Evolutionary conservation across 495 filamentous ascomycete species (phyloP).

Genomic region (Paragyromitra xinjiangensis): DNA sequence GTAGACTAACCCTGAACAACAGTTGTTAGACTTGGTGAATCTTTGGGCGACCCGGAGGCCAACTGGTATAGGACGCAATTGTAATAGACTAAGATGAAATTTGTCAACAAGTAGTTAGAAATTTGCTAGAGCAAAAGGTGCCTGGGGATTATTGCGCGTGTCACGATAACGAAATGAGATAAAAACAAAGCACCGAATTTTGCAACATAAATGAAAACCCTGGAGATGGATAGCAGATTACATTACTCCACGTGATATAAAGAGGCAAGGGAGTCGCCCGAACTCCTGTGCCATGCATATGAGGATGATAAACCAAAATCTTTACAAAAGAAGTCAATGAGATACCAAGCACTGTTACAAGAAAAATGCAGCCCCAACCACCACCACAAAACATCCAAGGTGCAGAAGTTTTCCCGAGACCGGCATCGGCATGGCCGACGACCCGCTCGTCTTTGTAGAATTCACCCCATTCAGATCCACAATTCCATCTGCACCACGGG

Average conservation of each 20-base stretch:
- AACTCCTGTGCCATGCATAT: conserved; percentile 34
- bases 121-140: conserved; percentile 2
- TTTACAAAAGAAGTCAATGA: conserved; percentile 25
- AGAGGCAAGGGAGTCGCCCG: conserved; percentile 24
- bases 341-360: conserved; percentile 9
- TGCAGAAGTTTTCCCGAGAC: conserved; percentile 12
- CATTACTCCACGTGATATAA: conserved; percentile 35
- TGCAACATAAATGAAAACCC: background rate
- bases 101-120: background rate
- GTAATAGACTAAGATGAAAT: conserved; percentile 17
- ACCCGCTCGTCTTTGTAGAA: conserved; percentile 19
- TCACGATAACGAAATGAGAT: background rate
- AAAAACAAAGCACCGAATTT: background rate
- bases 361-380: conserved; percentile 19
- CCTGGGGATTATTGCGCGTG: background rate
- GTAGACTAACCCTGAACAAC: background rate
- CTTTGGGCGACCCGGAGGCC: conserved; percentile 65
- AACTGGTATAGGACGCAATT: conserved; percentile 68
- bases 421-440: conserved; percentile 13
- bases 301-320: background rate
- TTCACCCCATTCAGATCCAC: conserved; percentile 36
- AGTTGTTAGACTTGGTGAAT: conserved; percentile 69
- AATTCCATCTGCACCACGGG: conserved; percentile 30
- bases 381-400: conserved; percentile 18
- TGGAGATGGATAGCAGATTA: conserved; percentile 39